Evolutionary conservation across 1,139 yeast species (phyloP).

Genomic region (Saccharomycopsis hybrid): DNA sequence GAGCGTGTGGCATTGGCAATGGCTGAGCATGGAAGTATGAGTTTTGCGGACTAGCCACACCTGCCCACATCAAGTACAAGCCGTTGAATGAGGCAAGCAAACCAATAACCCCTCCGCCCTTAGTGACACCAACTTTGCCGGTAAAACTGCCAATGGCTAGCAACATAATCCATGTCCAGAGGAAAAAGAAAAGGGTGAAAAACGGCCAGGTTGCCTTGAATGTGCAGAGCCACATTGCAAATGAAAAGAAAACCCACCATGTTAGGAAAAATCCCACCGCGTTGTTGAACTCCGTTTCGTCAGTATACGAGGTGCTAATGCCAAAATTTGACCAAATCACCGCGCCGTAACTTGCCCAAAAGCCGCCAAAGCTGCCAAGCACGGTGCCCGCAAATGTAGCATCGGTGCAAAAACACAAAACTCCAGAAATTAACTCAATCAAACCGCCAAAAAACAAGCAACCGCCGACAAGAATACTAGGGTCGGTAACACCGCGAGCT

Average conservation of each 20-base stretch:
- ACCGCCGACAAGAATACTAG: slow-evolving; percentile 42
- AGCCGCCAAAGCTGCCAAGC: slow-evolving; percentile 66
- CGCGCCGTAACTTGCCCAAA: slow-evolving; percentile 65
- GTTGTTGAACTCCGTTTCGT: slow-evolving; percentile 38
- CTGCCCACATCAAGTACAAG: slow-evolving; percentile 63
- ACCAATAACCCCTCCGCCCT: slow-evolving; percentile 72
- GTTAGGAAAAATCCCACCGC: slow-evolving; percentile 55
- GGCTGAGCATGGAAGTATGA: slow-evolving; percentile 55
- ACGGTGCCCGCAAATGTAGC: slow-evolving; percentile 64
- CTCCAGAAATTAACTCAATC: slow-evolving; percentile 57
- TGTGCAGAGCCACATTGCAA: slow-evolving; percentile 50
- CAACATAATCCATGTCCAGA: slow-evolving; percentile 50
- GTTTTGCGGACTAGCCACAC: slow-evolving; percentile 57
- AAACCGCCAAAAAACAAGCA: slow-evolving; percentile 59
- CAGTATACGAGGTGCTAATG: slow-evolving; percentile 43
- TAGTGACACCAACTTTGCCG: slow-evolving; percentile 38
- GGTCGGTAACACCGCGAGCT: slow-evolving; percentile 46
- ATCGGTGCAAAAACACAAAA: slow-evolving; percentile 58
- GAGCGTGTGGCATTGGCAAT: slow-evolving; percentile 45
- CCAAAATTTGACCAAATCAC: slow-evolving; percentile 52
- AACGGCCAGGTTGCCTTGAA: slow-evolving; percentile 61
- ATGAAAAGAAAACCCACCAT: slow-evolving; percentile 65
- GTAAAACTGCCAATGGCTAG: slow-evolving; percentile 52
- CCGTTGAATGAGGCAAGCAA: slow-evolving; percentile 55
- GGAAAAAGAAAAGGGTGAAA: slow-evolving; percentile 44